Conservation (phyloP, 257 asterid genomes). For the Galeopsis tetrahit region DNA sequence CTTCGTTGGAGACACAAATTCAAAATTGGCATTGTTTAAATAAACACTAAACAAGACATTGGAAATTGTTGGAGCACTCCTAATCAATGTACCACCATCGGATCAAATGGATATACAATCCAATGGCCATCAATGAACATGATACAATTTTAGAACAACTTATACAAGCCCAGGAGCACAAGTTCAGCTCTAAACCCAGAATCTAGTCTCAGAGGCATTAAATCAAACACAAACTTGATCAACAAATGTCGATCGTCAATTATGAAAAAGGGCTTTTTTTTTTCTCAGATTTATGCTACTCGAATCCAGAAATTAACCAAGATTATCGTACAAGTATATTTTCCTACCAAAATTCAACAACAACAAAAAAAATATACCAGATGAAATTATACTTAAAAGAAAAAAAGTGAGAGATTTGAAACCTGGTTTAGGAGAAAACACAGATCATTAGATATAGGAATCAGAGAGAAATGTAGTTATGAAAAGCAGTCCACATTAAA, state of each 20-base stretch:
- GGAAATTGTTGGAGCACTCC: constrained; percentile 6
- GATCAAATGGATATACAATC: not conserved
- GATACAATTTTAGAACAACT: not conserved
- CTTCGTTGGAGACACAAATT: not conserved
- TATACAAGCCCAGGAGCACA: not conserved
- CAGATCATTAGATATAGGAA: not conserved
- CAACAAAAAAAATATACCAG: not conserved
- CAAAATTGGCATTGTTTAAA: not conserved
- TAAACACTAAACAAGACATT: not conserved
- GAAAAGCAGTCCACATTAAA: constrained; percentile 18
- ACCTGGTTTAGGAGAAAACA: constrained; percentile 8
- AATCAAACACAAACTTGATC: constrained; percentile 8
- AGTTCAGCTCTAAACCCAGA: constrained; percentile 1
- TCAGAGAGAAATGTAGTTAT: constrained; percentile 1
- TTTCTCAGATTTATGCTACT: not conserved
- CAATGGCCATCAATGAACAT: not conserved
- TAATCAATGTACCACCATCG: not conserved
- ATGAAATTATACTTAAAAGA: not conserved
- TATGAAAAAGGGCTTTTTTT: not conserved
- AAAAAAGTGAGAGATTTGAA: not conserved
- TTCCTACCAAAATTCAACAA: not conserved
- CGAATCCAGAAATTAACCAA: not conserved
- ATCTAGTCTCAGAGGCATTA: constrained; percentile 23
- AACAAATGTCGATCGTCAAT: not conserved
- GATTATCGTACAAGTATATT: not conserved